A percentile compares a stretch with the other conserved stretches of the same genome.
phyloP scores from a whole-genome alignment of 2,329 filamentous ascomycete species.

The Cladosporium sp. region DNA sequence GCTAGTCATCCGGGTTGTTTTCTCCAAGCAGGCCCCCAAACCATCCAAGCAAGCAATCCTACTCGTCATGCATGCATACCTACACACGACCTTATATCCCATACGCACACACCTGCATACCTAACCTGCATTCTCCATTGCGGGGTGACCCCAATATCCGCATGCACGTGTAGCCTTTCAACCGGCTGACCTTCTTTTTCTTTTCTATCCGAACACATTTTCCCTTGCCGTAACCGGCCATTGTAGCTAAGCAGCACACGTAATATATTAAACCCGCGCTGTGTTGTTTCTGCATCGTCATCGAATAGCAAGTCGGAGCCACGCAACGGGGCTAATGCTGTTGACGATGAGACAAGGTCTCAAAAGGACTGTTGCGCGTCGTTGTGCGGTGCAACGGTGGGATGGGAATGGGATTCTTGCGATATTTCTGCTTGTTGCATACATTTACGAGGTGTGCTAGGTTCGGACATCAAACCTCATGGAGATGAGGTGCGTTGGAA shows the following conservation, averaged over 20 bases:
- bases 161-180: background rate
- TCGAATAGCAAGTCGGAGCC: background rate
- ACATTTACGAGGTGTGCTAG: too few relatives aligned
- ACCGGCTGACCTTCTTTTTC: too few relatives aligned
- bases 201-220: too few relatives aligned
- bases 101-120: too few relatives aligned
- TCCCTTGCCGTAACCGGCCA: background rate
- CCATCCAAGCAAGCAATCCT: too few relatives aligned
- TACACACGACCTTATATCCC: background rate
- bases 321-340: background rate
- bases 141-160: background rate
- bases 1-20: conserved; percentile 7
- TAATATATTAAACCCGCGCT: too few relatives aligned
- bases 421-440: too few relatives aligned
- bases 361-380: conserved; percentile 1
- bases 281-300: background rate
- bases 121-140: background rate
- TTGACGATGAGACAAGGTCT: conserved; percentile 3
- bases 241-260: background rate
- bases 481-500: too few relatives aligned
- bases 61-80: conserved; percentile 2
- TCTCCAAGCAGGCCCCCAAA: too few relatives aligned
- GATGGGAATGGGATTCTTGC: too few relatives aligned
- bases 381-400: conserved; percentile 3
- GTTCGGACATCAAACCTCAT: too few relatives aligned